Base-by-base conservation (phyloP, 805 yeast species). In the Candida caryicola region DNA sequence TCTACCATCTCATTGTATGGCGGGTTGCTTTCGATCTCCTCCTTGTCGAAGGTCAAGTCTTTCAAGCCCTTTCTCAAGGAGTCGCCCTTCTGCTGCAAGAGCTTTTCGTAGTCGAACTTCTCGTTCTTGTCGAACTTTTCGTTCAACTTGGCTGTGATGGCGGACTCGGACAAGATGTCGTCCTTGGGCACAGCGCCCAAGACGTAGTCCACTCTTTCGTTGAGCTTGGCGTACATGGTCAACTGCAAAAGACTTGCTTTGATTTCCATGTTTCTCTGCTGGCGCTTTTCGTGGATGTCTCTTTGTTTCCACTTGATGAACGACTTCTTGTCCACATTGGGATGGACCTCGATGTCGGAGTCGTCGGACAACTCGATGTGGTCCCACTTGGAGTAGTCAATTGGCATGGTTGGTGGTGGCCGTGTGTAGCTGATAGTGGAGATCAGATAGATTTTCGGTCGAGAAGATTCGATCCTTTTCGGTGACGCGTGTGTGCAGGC, bases 311-410 rank as follows among this genome's bases (percentile, higher is more conserved):
- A 91, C 43, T 81, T 78, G 52, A 93, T 87, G 50, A 93, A 91
- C 1, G 98, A 90, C 28, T 69, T 70, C 59, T 93, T 93, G 61
- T 93, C 99, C 23, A 93, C 99, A 57, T 93, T 93, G 43, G 98
- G 99, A 59, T 93, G 99, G 12, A 91, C 98, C 55, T 93, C 99
- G 34, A 93, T 71, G 54, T 93, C 99, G 6, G 96, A 88, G 62
- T 93, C 99, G 59, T 93, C 99, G 15, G 96, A 87, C 28, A 93
- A 69, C 60, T 93, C 99, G 42, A 93, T 78, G 59, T 88, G 87
- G 63, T 93, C 99, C 98, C 99, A 93, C 59, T 91, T 93, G 8
- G 96, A 88, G 64, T 93, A 93, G 60, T 93, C 99, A 48, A 93
- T 81, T 23, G 86, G 81, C 95, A 85, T 86, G 17, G 30, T 25